Evolutionary conservation across 1,284 basidiomycete genomes (phyloP).

Genomic region (Cryptococcus floricola): DNA sequence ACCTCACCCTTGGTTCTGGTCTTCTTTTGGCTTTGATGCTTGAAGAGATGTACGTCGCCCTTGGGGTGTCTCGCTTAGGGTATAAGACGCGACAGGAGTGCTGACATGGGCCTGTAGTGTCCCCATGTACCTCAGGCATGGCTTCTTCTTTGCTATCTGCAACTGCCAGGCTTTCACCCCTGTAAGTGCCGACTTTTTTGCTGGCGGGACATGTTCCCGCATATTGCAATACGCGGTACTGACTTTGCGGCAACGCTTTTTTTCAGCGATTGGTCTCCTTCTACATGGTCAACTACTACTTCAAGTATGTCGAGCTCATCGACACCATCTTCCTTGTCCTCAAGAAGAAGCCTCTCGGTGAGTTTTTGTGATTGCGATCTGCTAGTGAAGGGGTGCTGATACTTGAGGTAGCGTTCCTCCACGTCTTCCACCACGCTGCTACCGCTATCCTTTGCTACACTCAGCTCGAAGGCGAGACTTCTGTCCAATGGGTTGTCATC

Average conservation of each 20-base stretch:
- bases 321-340: conserved; percentile 97
- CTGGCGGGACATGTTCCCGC: background rate
- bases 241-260: background rate
- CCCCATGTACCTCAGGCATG: conserved; percentile 68
- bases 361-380: conserved; percentile 26
- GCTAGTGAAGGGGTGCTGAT: background rate
- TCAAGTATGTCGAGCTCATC: conserved; percentile 89
- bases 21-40: conserved; percentile 80
- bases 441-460: conserved; percentile 92
- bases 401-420: conserved; percentile 70
- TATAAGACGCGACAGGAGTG: background rate
- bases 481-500: conserved; percentile 96
- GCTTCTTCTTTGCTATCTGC: conserved; percentile 76
- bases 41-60: conserved; percentile 66
- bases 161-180: conserved; percentile 73
- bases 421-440: conserved; percentile 99
- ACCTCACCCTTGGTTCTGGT: conserved; percentile 76
- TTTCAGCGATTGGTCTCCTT: conserved; percentile 75
- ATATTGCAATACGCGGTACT: background rate
- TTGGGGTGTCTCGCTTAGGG: conserved; percentile 1
- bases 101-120: conserved; percentile 39
- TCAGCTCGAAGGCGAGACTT: conserved; percentile 88
- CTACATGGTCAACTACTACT: conserved; percentile 98
- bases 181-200: conserved; percentile 54
- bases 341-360: conserved; percentile 95